Evolutionary conservation across 225 moss, liverwort and hornwort species (phyloP).

Genomic region (Lunularia cruciata): DNA sequence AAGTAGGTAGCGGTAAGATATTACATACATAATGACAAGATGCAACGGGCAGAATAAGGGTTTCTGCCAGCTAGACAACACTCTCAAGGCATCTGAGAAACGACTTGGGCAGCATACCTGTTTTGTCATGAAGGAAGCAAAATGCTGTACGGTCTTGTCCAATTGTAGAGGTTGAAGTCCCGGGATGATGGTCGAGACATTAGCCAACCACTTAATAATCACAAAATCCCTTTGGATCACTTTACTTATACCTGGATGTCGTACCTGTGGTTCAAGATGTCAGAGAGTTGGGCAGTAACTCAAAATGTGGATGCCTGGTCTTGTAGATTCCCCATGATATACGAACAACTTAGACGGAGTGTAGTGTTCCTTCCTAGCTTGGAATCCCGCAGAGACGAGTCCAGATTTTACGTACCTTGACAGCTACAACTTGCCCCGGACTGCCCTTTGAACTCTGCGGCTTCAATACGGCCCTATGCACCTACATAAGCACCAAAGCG

Average conservation of each 20-base stretch:
- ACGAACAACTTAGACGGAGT: too few relatives aligned
- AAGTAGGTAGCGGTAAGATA: background rate
- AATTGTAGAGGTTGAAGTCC: constrained; percentile 75
- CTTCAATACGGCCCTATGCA: constrained; percentile 71
- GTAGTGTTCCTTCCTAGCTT: too few relatives aligned
- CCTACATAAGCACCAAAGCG: constrained; percentile 31
- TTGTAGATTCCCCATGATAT: too few relatives aligned
- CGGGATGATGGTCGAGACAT: constrained; percentile 58
- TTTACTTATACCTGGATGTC: constrained; percentile 77
- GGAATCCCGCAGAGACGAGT: background rate
- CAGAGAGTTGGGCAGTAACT: background rate
- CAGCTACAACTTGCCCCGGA: constrained; percentile 63
- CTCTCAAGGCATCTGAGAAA: too few relatives aligned
- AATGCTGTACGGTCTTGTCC: constrained; percentile 93
- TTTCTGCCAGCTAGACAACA: too few relatives aligned
- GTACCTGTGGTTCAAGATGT: constrained; percentile 52
- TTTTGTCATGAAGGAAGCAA: constrained; percentile 92
- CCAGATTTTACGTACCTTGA: constrained; percentile 53
- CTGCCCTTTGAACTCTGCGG: constrained; percentile 42
- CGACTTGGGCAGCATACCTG: constrained; percentile 52
- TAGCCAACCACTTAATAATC: constrained; percentile 76
- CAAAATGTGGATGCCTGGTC: background rate
- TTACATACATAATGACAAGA: too few relatives aligned
- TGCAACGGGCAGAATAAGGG: too few relatives aligned
- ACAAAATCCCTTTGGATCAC: constrained; percentile 85